phyloP scores from a whole-genome alignment of 345 rosid species.

The Citrus mangshanensis region DNA sequence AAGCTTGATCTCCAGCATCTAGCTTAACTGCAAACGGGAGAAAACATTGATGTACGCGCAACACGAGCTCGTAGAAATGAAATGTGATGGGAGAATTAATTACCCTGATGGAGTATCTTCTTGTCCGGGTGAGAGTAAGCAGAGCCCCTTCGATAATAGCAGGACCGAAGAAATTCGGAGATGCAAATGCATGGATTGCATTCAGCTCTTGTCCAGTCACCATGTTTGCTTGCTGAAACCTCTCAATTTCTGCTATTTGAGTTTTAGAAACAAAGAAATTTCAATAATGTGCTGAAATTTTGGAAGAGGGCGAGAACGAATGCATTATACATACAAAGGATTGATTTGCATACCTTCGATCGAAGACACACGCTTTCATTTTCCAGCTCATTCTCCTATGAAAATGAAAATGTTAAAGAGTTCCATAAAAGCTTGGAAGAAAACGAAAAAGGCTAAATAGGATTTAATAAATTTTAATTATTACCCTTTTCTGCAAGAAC shows the following conservation, averaged over 20 bases:
- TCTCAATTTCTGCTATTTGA: constrained; percentile 85
- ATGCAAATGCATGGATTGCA: constrained; percentile 77
- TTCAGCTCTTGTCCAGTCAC: constrained; percentile 65
- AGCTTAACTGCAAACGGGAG: constrained; percentile 15
- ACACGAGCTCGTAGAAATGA: too few species aligned
- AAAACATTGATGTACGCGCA: background rate
- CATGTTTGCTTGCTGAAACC: constrained; percentile 75
- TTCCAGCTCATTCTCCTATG: constrained; percentile 84
- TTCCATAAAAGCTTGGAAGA: background rate
- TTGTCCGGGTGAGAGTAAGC: constrained; percentile 66
- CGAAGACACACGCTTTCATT: constrained; percentile 72
- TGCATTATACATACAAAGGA: background rate
- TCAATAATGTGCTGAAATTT: too few species aligned
- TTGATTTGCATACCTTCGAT: constrained; percentile 52
- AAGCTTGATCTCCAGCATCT: background rate
- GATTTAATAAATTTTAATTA: background rate
- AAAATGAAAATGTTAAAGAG: background rate
- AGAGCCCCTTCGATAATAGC: constrained; percentile 44
- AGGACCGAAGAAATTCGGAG: constrained; percentile 79
- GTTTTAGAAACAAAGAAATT: background rate
- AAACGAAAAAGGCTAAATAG: background rate
- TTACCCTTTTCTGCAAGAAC: constrained; percentile 84
- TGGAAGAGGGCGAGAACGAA: background rate
- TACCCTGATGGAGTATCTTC: constrained; percentile 83
- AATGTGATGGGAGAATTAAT: background rate